Evolutionary conservation across 2,329 filamentous ascomycete species (phyloP).

Genomic region (Cadophora malorum): DNA sequence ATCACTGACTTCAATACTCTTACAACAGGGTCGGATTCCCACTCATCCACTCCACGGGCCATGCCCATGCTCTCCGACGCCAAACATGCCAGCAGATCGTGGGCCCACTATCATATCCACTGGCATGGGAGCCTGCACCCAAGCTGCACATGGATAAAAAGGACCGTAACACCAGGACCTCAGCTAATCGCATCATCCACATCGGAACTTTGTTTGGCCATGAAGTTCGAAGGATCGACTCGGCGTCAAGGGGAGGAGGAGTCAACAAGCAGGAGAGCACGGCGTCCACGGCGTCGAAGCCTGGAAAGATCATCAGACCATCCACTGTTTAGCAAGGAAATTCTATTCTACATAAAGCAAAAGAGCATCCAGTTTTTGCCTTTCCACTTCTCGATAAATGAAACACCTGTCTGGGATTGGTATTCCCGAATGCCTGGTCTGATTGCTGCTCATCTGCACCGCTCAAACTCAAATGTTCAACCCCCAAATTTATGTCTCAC

Average conservation of each 20-base stretch:
- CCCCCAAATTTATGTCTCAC: background rate
- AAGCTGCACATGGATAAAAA: background rate
- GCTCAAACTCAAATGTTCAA: background rate
- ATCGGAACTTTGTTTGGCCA: constrained; percentile 1
- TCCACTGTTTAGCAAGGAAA: background rate
- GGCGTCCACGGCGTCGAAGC: background rate
- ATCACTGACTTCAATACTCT: background rate
- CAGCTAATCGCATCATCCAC: constrained; percentile 3
- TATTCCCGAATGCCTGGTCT: background rate
- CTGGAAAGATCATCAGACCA: background rate
- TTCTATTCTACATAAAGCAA: constrained; percentile 8
- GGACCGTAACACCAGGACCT: background rate
- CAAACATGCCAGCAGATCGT: background rate
- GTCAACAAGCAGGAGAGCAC: background rate
- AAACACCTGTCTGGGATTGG: background rate
- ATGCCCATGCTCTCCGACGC: background rate
- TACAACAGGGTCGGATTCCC: background rate
- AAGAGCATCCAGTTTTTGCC: background rate
- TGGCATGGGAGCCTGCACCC: background rate
- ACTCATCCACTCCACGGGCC: background rate
- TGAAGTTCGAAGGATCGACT: constrained; percentile 11
- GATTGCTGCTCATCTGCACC: background rate
- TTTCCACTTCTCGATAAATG: background rate
- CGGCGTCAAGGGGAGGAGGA: background rate
- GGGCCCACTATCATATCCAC: constrained; percentile 1